A percentile compares a stretch with the other conserved stretches of the same genome.
Conservation (phyloP, 2,329 filamentous ascomycete genomes). For the Penicillium sp. region DNA sequence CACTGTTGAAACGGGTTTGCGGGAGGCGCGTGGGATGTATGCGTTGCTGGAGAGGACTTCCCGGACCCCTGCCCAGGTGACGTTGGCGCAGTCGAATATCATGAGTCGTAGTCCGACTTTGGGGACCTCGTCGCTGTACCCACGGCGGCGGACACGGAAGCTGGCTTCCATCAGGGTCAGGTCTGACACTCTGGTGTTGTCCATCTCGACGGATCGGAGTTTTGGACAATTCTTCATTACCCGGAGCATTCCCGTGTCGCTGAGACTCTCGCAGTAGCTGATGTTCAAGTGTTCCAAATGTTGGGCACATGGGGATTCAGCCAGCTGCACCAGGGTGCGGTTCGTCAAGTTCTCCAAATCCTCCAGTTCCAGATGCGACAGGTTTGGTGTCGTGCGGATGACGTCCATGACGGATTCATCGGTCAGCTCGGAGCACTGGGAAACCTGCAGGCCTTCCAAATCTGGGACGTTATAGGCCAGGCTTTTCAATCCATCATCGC, state of each 20-base stretch:
- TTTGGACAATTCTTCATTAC: constrained; percentile 72
- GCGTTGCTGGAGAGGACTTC: constrained; percentile 85
- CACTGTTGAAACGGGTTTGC: constrained; percentile 30
- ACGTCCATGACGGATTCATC: constrained; percentile 72
- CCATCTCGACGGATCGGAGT: constrained; percentile 75
- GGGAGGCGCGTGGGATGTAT: constrained; percentile 59
- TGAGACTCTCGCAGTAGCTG: constrained; percentile 83
- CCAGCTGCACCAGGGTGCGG: constrained; percentile 68
- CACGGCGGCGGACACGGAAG: constrained; percentile 69
- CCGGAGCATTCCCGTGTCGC: constrained; percentile 80
- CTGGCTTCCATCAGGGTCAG: constrained; percentile 82
- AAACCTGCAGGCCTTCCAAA: constrained; percentile 79
- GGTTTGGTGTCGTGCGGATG: constrained; percentile 69
- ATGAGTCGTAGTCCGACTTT: constrained; percentile 70
- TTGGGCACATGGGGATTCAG: constrained; percentile 71
- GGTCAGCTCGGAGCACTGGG: constrained; percentile 71
- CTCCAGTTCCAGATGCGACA: constrained; percentile 88
- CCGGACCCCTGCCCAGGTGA: constrained; percentile 88
- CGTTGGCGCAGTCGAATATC: constrained; percentile 86
- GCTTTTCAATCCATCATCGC: constrained; percentile 67
- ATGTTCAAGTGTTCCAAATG: constrained; percentile 77
- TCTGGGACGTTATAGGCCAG: constrained; percentile 74
- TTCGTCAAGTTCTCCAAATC: constrained; percentile 79
- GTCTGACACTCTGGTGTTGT: constrained; percentile 90
- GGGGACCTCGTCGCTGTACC: constrained; percentile 52